These are phyloP conservation scores for Leccinum incarnatum DNA, from an alignment of 768 basidiomycete genomes.

Conservation along the genomic window DNA sequence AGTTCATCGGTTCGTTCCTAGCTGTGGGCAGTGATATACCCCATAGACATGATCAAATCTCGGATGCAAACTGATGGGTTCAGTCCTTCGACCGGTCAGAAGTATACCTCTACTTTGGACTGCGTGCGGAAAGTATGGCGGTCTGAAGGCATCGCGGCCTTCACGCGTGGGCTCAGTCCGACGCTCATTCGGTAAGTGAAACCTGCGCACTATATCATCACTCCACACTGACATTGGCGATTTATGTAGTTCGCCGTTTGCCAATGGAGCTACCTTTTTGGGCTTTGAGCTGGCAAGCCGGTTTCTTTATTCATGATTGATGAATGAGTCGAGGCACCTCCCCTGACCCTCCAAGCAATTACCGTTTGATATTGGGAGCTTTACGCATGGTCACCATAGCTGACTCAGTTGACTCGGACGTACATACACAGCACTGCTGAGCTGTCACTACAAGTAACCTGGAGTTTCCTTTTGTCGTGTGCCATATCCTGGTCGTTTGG, in stretches of 20 bases:
- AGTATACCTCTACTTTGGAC: conserved; percentile 79
- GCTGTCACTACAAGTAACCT: background rate
- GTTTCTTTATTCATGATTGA: conserved; percentile 43
- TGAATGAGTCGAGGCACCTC: background rate
- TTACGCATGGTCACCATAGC: background rate
- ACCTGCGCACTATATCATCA: background rate
- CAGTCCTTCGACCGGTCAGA: conserved; percentile 66
- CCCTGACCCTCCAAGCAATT: background rate
- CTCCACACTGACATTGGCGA: conserved; percentile 3
- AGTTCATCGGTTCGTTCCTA: conserved; percentile 28
- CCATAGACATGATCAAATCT: conserved; percentile 95
- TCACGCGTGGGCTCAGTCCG: conserved; percentile 87
- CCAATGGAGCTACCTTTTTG: conserved; percentile 95
- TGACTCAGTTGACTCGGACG: background rate
- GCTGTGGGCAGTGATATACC: conserved; percentile 93
- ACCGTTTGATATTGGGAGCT: background rate
- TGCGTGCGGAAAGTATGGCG: conserved; percentile 82
- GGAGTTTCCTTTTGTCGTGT: background rate
- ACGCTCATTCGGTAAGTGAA: conserved; percentile 79
- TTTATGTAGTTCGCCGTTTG: conserved; percentile 27
- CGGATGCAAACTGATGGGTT: conserved; percentile 96
- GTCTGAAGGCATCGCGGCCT: conserved; percentile 80
- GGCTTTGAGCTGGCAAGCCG: conserved; percentile 93
- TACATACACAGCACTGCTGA: conserved; percentile 4
- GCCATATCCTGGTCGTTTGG: background rate